Conservation (phyloP, 148 eudicot species). For the Pharnaceum exiguum region DNA sequence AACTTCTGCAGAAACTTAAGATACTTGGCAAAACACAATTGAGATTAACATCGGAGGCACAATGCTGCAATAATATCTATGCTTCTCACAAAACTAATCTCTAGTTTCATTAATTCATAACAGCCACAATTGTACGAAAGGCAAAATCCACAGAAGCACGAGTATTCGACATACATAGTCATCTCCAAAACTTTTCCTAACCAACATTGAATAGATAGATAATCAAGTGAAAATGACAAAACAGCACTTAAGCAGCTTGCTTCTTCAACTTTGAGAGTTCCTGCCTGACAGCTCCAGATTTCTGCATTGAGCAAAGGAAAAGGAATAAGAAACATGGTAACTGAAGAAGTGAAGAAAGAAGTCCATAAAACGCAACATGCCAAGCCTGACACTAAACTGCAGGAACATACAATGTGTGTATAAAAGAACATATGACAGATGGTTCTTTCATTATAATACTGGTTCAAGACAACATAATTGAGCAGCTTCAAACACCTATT, state of each 20-base stretch:
- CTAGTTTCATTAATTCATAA: slow-evolving; percentile 7
- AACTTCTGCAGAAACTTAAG: too few species aligned
- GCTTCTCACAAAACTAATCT: background rate
- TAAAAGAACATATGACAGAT: too few species aligned
- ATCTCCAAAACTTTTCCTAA: slow-evolving; percentile 5
- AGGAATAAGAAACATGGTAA: background rate
- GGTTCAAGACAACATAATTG: too few species aligned
- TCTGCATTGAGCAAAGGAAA: slow-evolving; percentile 36
- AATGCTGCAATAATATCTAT: background rate
- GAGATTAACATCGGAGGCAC: background rate
- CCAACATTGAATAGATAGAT: background rate
- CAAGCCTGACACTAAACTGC: too few species aligned
- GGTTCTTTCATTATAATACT: too few species aligned
- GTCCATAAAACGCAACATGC: background rate
- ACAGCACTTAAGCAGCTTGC: slow-evolving; percentile 30
- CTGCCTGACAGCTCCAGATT: slow-evolving; percentile 56
- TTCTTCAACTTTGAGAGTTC: slow-evolving; percentile 64
- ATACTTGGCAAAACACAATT: too few species aligned
- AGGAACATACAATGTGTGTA: too few species aligned
- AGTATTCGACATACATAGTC: background rate
- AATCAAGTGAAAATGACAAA: slow-evolving; percentile 3
- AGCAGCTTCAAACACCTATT: too few species aligned
- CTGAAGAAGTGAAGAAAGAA: background rate
- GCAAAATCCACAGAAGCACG: background rate
- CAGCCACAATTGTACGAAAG: slow-evolving; percentile 3